A percentile compares a stretch with the other conserved stretches of the same genome.
phyloP scores from a whole-genome alignment of 2,329 filamentous ascomycete species.

The Diplodia intermedia region DNA sequence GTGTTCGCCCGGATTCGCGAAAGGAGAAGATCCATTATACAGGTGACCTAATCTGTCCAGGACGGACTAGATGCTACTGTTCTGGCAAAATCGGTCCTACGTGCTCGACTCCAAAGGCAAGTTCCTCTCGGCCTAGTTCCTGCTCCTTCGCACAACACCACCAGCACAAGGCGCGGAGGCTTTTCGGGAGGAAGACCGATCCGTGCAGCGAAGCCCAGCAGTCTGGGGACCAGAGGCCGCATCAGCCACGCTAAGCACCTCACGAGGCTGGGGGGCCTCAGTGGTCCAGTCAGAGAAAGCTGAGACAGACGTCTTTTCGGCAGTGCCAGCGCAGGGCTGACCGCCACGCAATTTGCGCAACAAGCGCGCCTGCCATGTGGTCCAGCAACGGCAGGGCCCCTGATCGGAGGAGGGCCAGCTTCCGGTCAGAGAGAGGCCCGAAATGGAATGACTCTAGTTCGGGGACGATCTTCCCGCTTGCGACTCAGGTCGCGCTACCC shows the following conservation, averaged over 20 bases:
- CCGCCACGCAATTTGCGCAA: slow-evolving; percentile 4
- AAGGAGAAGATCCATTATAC: not conserved
- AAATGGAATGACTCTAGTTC: slow-evolving; percentile 11
- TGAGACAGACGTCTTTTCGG: not conserved
- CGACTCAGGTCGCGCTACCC: slow-evolving; percentile 17
- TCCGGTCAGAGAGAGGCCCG: not conserved
- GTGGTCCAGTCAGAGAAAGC: not conserved
- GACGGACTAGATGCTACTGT: not conserved
- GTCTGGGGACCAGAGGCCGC: not conserved
- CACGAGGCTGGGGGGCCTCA: slow-evolving; percentile 4
- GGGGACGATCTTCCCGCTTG: slow-evolving; percentile 24
- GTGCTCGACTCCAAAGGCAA: slow-evolving; percentile 6
- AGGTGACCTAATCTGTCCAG: not conserved
- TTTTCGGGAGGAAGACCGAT: not conserved
- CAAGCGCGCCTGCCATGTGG: not conserved
- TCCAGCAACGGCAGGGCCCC: not conserved
- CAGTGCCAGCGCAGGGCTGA: not conserved
- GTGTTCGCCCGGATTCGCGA: too few species aligned
- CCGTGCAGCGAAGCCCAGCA: not conserved
- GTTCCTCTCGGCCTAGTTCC: not conserved
- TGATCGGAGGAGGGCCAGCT: not conserved
- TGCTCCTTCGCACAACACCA: not conserved
- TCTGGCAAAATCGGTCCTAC: slow-evolving; percentile 14
- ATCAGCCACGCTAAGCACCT: not conserved
- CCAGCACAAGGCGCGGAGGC: not conserved